Percentiles rank a stretch among this genome's conserved stretches.
Conservation (phyloP, 1,284 basidiomycete genomes). For the Violaceomyces palustris region DNA sequence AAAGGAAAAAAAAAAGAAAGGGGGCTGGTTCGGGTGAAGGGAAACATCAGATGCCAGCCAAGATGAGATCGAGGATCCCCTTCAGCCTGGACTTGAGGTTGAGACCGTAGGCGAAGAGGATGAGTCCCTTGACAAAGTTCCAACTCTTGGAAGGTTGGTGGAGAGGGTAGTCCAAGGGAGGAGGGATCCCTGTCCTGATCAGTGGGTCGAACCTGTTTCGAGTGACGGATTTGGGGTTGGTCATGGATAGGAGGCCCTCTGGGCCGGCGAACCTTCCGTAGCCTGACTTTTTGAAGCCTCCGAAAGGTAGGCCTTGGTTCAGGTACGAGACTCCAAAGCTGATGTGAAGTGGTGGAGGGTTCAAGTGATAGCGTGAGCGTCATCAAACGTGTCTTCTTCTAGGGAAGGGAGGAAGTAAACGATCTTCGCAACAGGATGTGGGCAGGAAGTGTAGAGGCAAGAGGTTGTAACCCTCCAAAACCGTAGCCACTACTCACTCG, state of each 20-base stretch:
- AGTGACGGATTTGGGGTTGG: constrained; percentile 79
- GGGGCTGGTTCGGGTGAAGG: no score
- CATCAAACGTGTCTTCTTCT: neutral
- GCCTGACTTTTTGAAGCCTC: constrained; percentile 66
- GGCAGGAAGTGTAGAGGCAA: no score
- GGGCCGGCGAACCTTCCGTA: constrained; percentile 60
- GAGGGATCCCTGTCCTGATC: constrained; percentile 77
- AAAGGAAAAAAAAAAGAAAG: no score
- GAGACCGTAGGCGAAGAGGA: constrained; percentile 14
- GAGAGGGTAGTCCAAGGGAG: constrained; percentile 52
- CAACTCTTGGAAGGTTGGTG: constrained; percentile 6
- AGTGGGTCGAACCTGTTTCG: constrained; percentile 76
- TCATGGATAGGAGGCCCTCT: constrained; percentile 81
- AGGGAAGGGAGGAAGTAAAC: no score
- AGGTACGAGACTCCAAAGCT: constrained; percentile 77
- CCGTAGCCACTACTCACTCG: constrained; percentile 21
- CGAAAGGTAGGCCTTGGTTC: constrained; percentile 90
- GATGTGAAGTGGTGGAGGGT: no score
- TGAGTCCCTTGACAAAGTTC: constrained; percentile 14
- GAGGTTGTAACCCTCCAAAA: no score
- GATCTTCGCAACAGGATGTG: no score
- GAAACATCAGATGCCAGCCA: constrained; percentile 3
- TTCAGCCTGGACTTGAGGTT: neutral
- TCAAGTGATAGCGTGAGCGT: no score
- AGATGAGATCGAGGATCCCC: constrained; percentile 9